Percentiles rank a stretch among this genome's conserved stretches.
phyloP scores from a whole-genome alignment of 2,329 filamentous ascomycete species.

The Cercospora sp. region DNA sequence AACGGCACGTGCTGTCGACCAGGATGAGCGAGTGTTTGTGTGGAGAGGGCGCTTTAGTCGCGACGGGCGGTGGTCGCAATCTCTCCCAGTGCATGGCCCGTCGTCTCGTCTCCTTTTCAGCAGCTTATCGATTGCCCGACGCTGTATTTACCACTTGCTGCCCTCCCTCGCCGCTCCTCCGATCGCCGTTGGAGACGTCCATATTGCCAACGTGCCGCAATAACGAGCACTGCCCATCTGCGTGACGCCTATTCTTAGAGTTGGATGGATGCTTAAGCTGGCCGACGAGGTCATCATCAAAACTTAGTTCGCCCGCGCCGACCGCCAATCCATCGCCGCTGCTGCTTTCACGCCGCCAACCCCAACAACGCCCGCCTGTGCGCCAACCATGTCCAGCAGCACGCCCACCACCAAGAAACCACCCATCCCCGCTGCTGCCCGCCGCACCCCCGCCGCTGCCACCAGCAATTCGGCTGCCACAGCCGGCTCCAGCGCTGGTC shows the following conservation, averaged over 20 bases:
- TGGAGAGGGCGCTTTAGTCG: slow-evolving; percentile 1
- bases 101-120: slow-evolving; percentile 4
- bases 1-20: background rate
- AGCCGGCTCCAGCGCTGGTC: slow-evolving; percentile 15
- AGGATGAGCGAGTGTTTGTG: background rate
- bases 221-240: background rate
- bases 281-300: background rate
- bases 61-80: background rate
- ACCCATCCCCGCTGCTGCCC: slow-evolving; percentile 19
- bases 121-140: slow-evolving; percentile 3
- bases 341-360: background rate
- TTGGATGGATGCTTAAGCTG: slow-evolving; percentile 11
- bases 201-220: background rate
- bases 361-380: background rate
- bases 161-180: background rate
- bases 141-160: background rate
- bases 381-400: slow-evolving; percentile 13
- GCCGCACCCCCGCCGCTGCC: slow-evolving; percentile 22
- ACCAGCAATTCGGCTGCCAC: background rate
- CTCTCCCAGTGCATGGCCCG: background rate
- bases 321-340: slow-evolving; percentile 8
- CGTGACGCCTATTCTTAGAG: slow-evolving; percentile 13
- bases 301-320: slow-evolving; percentile 2
- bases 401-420: slow-evolving; percentile 27
- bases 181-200: background rate